phyloP scores from a whole-genome alignment of 495 filamentous ascomycete genomes.

The Aspergillus steynii region DNA sequence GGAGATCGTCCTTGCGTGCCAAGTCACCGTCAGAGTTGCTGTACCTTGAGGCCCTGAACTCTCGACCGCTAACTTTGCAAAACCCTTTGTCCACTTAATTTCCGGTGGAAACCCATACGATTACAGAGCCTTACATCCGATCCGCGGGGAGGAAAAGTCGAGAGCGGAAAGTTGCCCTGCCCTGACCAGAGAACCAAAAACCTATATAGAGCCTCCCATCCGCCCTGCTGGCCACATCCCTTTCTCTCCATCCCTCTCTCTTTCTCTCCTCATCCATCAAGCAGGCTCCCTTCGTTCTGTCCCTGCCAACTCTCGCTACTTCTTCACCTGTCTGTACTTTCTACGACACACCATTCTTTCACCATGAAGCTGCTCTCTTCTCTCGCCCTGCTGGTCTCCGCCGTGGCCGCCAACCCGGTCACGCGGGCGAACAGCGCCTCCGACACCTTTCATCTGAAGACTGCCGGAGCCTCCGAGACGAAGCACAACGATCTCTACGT shows the following conservation, averaged over 20 bases:
- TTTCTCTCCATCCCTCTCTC: not conserved
- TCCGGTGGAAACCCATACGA: not conserved
- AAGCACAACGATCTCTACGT: conserved; percentile 47
- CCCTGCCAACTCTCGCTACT: conserved; percentile 3
- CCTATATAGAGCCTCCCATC: not conserved
- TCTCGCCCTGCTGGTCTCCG: conserved; percentile 30
- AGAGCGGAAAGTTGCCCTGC: not conserved
- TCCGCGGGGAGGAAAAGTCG: not conserved
- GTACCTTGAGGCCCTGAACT: not conserved
- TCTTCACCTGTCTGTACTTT: not conserved
- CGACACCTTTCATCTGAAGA: conserved; percentile 46
- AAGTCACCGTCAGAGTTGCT: not conserved
- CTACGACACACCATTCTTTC: conserved; percentile 2
- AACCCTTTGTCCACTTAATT: not conserved
- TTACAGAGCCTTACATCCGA: not conserved
- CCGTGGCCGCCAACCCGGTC: conserved; percentile 26
- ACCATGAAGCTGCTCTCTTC: conserved; percentile 39
- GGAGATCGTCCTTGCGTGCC: not conserved
- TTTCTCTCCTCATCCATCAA: not conserved
- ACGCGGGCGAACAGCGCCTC: conserved; percentile 14
- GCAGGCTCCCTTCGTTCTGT: not conserved
- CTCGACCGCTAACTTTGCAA: not conserved
- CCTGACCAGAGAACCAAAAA: not conserved
- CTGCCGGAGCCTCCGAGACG: conserved; percentile 29
- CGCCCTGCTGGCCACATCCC: not conserved